Evolutionary conservation across 768 basidiomycete species (phyloP), one percentile per base, ranked within the genome.

Genomic region (Termitomyces sp.): DNA sequence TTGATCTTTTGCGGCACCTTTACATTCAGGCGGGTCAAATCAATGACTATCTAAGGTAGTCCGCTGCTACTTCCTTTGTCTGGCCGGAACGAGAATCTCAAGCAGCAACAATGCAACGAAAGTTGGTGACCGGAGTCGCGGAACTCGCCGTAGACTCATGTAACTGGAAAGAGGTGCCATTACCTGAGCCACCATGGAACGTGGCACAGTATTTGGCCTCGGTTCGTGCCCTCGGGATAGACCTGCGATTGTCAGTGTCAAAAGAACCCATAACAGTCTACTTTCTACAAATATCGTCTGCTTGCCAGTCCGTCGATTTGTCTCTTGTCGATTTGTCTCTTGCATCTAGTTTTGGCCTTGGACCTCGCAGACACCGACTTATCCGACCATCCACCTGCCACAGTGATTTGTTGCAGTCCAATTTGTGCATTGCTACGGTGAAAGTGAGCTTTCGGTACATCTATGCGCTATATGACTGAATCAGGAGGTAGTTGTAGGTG

Each of bases 401-500:
- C 56, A n/a, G 47, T 38, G 14, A 20, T 36, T 42, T 36, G 44
- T 18, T 53, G 28, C 45, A 35, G 30, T 24, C 28, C 28, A 7
- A n/a, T 24, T 38, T 35, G 22, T 12, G 26, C 33, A 49, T 10
- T 35, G 28, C 26, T n/a, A 12, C 26, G 28, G 24, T 28, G 20
- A 14, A 49, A 53, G 58, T 54, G 32, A 48, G 58, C 20, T 43
- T 43, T 43, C 6, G 8, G 10, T 49, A 1, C 14, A 30, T 10
- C n/a, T 44, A 22, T 10, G 13, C 18, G 10, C 36, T 45, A 8
- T 35, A 9, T 59, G 33, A 30, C 51, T 48, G 50, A 61, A 42
- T 44, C 28, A 24, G 48, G 33, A 20, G 24, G 60, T 40, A 62
- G 60, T 69, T 71, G 71, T 72, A 64, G 69, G 69, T 67, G 67